These are phyloP conservation scores for Talaromyces nanjingensis DNA, from an alignment of 495 filamentous ascomycete genomes.

Conservation along the genomic window DNA sequence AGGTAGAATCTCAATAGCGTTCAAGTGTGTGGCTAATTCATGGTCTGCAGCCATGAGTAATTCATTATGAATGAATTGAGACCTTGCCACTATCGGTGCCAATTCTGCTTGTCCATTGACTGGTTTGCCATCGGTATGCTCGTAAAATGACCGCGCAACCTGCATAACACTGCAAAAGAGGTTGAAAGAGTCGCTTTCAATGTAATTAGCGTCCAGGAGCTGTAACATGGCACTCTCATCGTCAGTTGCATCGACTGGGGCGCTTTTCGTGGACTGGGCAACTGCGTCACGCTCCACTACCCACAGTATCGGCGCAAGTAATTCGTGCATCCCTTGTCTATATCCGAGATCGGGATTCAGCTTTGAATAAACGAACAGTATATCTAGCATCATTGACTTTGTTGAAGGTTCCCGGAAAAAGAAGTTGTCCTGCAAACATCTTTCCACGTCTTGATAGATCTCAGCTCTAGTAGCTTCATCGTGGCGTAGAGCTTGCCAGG, in stretches of 20 bases:
- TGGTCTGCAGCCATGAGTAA: constrained; percentile 71
- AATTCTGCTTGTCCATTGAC: constrained; percentile 38
- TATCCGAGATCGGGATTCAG: constrained; percentile 84
- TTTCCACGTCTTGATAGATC: constrained; percentile 91
- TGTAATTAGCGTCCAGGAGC: constrained; percentile 59
- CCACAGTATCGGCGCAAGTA: constrained; percentile 87
- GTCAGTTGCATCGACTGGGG: constrained; percentile 14
- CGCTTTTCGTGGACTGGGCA: constrained; percentile 24
- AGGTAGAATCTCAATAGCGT: constrained; percentile 81
- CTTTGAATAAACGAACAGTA: constrained; percentile 92
- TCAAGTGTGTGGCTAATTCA: constrained; percentile 74
- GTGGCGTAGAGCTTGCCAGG: constrained; percentile 75
- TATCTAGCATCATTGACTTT: constrained; percentile 77
- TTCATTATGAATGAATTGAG: constrained; percentile 76
- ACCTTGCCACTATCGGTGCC: constrained; percentile 79
- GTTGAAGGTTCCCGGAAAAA: constrained; percentile 79
- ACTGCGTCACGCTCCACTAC: constrained; percentile 79
- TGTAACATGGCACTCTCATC: constrained; percentile 49
- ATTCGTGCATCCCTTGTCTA: constrained; percentile 95
- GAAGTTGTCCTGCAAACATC: constrained; percentile 84
- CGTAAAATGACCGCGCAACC: constrained; percentile 79
- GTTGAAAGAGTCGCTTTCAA: constrained; percentile 88
- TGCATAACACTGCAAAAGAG: constrained; percentile 85
- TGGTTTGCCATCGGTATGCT: constrained; percentile 42
- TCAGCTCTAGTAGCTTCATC: constrained; percentile 82